Evolutionary conservation across 139 green algal genomes (phyloP).

Genomic region (Spirogloea muscicola): DNA sequence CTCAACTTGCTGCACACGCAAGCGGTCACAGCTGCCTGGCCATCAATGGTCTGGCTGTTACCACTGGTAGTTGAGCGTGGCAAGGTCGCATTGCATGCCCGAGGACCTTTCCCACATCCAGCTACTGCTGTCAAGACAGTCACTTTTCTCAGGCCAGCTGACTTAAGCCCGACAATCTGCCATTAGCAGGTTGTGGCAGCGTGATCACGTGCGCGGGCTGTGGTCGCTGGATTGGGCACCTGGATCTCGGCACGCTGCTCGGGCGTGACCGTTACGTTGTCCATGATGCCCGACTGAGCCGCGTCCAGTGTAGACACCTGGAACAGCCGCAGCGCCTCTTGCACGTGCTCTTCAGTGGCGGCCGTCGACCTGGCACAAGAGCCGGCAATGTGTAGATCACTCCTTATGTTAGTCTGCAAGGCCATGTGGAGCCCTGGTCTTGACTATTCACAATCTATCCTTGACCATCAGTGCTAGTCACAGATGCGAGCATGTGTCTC

Average conservation of each 20-base stretch:
- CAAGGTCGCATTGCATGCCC: neutral
- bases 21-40: neutral
- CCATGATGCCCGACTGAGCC: conserved; percentile 44
- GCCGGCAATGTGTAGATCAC: neutral
- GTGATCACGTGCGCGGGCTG: too few relatives aligned
- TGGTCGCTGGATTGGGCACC: too few relatives aligned
- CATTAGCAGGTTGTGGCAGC: too few relatives aligned
- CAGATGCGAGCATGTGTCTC: neutral
- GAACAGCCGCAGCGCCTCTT: conserved; percentile 81
- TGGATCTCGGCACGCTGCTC: conserved; percentile 59
- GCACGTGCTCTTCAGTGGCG: conserved; percentile 71
- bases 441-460: neutral
- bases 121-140: neutral
- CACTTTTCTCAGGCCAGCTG: neutral
- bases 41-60: neutral
- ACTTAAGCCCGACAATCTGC: conserved; percentile 12
- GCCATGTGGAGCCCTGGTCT: neutral
- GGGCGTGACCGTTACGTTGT: conserved; percentile 63
- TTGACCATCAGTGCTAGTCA: neutral
- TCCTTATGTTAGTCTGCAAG: neutral
- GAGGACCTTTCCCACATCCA: neutral
- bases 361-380: conserved; percentile 21
- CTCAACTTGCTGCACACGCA: conserved; percentile 58
- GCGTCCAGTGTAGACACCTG: conserved; percentile 56
- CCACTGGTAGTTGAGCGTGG: neutral